Evolutionary conservation across 352 stramenopile genomes (phyloP).

Genomic region (Globisporangium irregulare): DNA sequence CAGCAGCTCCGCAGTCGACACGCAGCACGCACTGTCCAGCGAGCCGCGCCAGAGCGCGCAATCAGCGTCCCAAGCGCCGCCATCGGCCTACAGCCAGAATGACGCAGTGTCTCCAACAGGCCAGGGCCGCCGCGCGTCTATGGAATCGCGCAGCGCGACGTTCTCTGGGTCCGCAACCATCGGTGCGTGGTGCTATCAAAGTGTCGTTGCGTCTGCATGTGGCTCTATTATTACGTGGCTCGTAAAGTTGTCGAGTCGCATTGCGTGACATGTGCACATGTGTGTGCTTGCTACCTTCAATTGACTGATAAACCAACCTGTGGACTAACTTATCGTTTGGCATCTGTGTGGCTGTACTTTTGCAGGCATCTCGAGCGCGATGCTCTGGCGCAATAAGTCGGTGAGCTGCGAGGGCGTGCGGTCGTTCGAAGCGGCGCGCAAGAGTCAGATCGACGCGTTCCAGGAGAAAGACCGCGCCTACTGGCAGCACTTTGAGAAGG

Average conservation of each 20-base stretch:
- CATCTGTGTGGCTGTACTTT: background rate
- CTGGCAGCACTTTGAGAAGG: slow-evolving; percentile 77
- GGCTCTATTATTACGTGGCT: background rate
- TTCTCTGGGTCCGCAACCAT: slow-evolving; percentile 8
- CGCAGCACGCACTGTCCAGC: background rate
- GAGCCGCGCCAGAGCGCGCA: background rate
- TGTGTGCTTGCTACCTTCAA: background rate
- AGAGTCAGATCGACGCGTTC: slow-evolving; percentile 67
- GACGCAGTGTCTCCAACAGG: background rate
- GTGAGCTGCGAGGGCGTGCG: slow-evolving; percentile 59
- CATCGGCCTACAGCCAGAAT: background rate
- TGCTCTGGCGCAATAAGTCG: slow-evolving; percentile 58
- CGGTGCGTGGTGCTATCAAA: background rate
- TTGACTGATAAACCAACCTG: background rate
- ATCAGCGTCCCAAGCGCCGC: background rate
- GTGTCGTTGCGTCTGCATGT: background rate
- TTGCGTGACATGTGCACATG: slow-evolving; percentile 1
- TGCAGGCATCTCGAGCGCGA: slow-evolving; percentile 27
- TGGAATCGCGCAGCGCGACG: slow-evolving; percentile 12
- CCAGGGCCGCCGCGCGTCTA: slow-evolving; percentile 2
- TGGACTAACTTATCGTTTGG: background rate
- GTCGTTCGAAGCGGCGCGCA: slow-evolving; percentile 61
- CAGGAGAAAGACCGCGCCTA: slow-evolving; percentile 66
- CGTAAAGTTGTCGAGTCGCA: slow-evolving; percentile 5
- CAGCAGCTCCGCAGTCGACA: background rate